These are phyloP conservation scores for Rhodotorula diobovata DNA, from an alignment of 768 basidiomycete genomes.

Conservation along the genomic window DNA sequence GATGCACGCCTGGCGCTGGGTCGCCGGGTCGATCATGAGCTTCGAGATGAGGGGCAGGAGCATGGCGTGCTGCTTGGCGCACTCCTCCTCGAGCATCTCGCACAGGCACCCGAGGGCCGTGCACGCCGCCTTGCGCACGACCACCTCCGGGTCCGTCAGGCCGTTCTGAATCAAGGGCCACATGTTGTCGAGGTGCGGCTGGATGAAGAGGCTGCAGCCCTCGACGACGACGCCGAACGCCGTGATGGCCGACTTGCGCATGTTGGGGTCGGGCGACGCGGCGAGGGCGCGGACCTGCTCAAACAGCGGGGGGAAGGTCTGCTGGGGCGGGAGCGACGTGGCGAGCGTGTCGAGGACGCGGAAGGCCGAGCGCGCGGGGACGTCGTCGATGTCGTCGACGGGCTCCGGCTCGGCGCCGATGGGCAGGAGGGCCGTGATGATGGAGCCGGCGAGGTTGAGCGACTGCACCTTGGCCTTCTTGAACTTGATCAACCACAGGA, in stretches of 20 bases:
- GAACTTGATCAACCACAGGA: slow-evolving; percentile 97
- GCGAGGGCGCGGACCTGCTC: slow-evolving; percentile 78
- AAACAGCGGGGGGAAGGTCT: slow-evolving; percentile 91
- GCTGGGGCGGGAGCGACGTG: slow-evolving; percentile 83
- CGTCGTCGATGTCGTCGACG: slow-evolving; percentile 62
- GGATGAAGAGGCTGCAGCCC: slow-evolving; percentile 96
- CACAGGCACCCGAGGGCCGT: slow-evolving; percentile 91
- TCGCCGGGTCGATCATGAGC: slow-evolving; percentile 77
- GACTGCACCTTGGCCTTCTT: slow-evolving; percentile 94
- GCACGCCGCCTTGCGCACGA: slow-evolving; percentile 92
- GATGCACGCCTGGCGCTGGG: slow-evolving; percentile 90
- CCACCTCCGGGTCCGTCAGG: slow-evolving; percentile 72
- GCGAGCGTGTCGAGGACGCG: slow-evolving; percentile 90
- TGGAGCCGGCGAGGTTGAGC: slow-evolving; percentile 72
- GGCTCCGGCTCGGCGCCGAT: slow-evolving; percentile 91
- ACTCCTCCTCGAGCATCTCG: slow-evolving; percentile 95
- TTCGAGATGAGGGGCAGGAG: slow-evolving; percentile 61
- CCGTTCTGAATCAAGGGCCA: slow-evolving; percentile 93
- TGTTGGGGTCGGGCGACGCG: slow-evolving; percentile 66
- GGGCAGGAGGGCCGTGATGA: slow-evolving; percentile 87
- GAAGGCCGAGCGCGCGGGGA: slow-evolving; percentile 83
- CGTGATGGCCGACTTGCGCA: slow-evolving; percentile 88
- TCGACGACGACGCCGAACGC: slow-evolving; percentile 93
- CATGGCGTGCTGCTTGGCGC: slow-evolving; percentile 67
- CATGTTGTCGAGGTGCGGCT: slow-evolving; percentile 79